Evolutionary conservation across 345 rosid species (phyloP).

Genomic region (Lepidium sativum): DNA sequence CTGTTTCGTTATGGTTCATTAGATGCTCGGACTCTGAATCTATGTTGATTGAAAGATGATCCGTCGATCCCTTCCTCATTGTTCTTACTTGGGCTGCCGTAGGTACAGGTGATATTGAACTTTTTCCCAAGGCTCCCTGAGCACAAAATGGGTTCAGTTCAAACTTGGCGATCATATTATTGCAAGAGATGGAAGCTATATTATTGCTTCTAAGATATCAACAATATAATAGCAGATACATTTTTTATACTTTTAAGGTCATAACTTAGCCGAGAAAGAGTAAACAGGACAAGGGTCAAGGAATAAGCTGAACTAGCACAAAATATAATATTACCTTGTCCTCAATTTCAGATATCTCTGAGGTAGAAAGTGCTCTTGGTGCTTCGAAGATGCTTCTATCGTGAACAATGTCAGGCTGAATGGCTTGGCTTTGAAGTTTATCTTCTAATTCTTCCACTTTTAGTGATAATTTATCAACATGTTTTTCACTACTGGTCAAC

Average conservation of each 20-base stretch:
- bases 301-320: background rate
- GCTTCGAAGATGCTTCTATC: slow-evolving; percentile 71
- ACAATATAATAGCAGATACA: background rate
- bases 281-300: background rate
- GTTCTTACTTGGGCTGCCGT: slow-evolving; percentile 75
- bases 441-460: slow-evolving; percentile 61
- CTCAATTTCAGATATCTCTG: slow-evolving; percentile 86
- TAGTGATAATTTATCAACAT: slow-evolving; percentile 47
- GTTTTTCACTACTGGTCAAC: slow-evolving; percentile 62
- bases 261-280: background rate
- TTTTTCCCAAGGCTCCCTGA: slow-evolving; percentile 54
- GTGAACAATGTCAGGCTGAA: slow-evolving; percentile 49
- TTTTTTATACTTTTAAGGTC: background rate
- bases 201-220: background rate
- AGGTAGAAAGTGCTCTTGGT: slow-evolving; percentile 46
- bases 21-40: slow-evolving; percentile 60
- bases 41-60: slow-evolving; percentile 75
- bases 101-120: slow-evolving; percentile 42
- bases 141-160: slow-evolving; percentile 2
- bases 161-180: background rate
- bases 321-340: slow-evolving; percentile 42
- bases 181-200: background rate
- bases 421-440: slow-evolving; percentile 36
- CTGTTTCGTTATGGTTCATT: slow-evolving; percentile 47
- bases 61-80: slow-evolving; percentile 73